phyloP scores from a whole-genome alignment of 1,139 yeast species.

The Starmera stellimalicola region DNA sequence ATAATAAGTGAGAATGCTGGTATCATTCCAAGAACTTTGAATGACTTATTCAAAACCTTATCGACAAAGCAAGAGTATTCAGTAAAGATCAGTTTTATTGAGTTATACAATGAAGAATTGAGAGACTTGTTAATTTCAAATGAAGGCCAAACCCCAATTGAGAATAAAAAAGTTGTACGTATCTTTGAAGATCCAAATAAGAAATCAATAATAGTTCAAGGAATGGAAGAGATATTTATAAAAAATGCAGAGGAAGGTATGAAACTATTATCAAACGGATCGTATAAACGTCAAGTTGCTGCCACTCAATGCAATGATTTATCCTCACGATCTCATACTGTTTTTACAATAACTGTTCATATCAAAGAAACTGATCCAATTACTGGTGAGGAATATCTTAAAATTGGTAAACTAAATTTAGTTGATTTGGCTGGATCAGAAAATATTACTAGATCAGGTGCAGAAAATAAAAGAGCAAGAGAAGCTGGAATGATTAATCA shows the following conservation, averaged over 20 bases:
- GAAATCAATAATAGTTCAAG: constrained; percentile 31
- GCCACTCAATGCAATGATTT: constrained; percentile 60
- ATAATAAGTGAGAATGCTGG: constrained; percentile 41
- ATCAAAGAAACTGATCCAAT: constrained; percentile 29
- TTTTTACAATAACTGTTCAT: constrained; percentile 56
- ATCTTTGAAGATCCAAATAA: constrained; percentile 33
- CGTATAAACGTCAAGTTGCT: constrained; percentile 51
- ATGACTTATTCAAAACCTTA: constrained; percentile 38
- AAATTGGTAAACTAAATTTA: constrained; percentile 58
- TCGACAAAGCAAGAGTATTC: constrained; percentile 38
- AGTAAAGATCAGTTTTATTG: constrained; percentile 62
- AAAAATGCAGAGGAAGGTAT: constrained; percentile 31
- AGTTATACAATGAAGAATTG: constrained; percentile 66
- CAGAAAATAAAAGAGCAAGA: constrained; percentile 65
- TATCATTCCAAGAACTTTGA: constrained; percentile 57
- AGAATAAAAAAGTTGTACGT: constrained; percentile 25
- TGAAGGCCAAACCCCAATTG: constrained; percentile 17
- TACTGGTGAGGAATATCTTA: constrained; percentile 31
- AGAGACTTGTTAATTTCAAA: constrained; percentile 40
- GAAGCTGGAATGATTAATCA: constrained; percentile 89
- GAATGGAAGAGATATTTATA: constrained; percentile 38
- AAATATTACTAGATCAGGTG: constrained; percentile 72
- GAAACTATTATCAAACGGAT: constrained; percentile 39
- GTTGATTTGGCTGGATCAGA: constrained; percentile 91
- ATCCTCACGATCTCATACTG: constrained; percentile 70